Evolutionary conservation across 2,329 filamentous ascomycete genomes (phyloP), one percentile per base, ranked within the genome.

Genomic region (Alternaria panax): DNA sequence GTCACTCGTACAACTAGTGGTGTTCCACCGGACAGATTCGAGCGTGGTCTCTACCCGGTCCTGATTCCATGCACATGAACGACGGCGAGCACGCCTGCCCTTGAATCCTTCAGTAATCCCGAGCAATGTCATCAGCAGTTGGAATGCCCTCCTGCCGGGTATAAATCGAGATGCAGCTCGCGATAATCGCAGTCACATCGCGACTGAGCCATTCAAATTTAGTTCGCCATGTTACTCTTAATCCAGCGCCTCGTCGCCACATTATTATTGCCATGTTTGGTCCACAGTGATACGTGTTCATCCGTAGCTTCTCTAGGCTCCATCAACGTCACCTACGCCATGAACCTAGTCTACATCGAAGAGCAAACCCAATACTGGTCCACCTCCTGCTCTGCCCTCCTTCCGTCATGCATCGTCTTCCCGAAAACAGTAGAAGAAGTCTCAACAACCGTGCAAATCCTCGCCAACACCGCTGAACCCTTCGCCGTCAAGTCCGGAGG

Each of bases 361-460:
- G 71, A 75, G 43, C 70, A 75, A 54, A 69, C 66, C 4, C 62
- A 74, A 56, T 75, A 75, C 51, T 74, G 73, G 73, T 74, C 69
- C 1, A 72, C 69, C 1, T 72, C 71, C 16, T 75, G 72, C 60
- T 66, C 65, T 20, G 71, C 71, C 24, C 66, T 75, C n/a, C 55
- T 68, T 14, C 72, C 74, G 0, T 69, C 67, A 2, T 76, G 74
- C 48, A 75, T 76, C 48, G 66, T 75, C 57, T 71, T 72, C 28
- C 71, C 72, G 3, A 72, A 66, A 20, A 84, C 79, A 32, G 77
- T 81, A 0, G 73, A 81, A 16, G 84, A 88, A 66, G 84, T 88
- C 36, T 79, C 84, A 0, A 78, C 79, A 9, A 80, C 86, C n/a
- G 79, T 88, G 46, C 80, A 78, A 25, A 77, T 83, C 28, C 78